Conservation (phyloP, 306 rosid genomes). For the Dicorynia guianensis region DNA sequence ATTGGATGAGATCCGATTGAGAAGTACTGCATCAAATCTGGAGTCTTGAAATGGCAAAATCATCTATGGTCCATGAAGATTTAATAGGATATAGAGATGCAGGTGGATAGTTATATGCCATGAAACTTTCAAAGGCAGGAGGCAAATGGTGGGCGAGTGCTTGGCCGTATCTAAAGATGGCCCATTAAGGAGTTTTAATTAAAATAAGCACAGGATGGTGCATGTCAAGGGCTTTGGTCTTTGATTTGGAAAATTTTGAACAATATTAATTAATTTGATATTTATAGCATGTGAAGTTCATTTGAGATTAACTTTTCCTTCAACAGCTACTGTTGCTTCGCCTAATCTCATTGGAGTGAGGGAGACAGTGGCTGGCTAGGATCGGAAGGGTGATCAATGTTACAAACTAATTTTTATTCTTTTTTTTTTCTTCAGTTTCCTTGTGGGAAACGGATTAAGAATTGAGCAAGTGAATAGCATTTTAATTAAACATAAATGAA, state of each 20-base stretch:
- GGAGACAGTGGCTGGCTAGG: slow-evolving; percentile 3
- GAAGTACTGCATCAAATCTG: not conserved
- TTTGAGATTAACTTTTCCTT: slow-evolving; percentile 11
- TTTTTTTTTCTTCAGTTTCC: not conserved
- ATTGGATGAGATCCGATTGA: not conserved
- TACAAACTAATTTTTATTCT: not conserved
- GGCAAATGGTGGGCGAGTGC: not conserved
- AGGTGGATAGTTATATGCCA: not conserved
- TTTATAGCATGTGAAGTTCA: not conserved
- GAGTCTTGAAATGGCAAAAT: not conserved
- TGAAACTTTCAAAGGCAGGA: not conserved
- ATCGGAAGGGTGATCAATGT: not conserved
- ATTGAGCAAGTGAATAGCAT: slow-evolving; percentile 3
- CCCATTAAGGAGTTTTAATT: not conserved
- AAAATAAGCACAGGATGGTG: not conserved
- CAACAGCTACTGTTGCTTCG: slow-evolving; percentile 3
- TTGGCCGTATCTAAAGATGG: not conserved
- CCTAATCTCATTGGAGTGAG: not conserved
- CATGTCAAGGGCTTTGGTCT: not conserved
- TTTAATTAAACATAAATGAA: slow-evolving; percentile 13
- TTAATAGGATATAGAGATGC: not conserved
- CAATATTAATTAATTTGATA: not conserved
- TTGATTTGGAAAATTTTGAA: slow-evolving; percentile 1
- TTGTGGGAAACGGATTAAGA: not conserved
- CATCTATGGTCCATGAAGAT: not conserved